Evolutionary conservation across 371 early-diverging fungal species (phyloP), one percentile per base, ranked within the genome.

Genomic region (Actinomortierella ambigua): DNA sequence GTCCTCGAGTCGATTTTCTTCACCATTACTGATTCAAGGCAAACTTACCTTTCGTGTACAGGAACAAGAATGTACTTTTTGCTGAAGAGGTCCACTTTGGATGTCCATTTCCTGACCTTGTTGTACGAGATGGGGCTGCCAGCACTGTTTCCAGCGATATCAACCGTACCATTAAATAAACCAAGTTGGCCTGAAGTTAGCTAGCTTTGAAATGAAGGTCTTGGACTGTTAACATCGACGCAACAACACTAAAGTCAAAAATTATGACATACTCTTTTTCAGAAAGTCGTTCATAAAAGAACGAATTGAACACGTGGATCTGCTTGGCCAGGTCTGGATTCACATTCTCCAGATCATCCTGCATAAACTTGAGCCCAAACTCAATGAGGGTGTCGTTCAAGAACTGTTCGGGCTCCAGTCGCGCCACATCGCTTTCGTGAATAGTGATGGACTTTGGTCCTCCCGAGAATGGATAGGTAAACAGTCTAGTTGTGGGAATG

Each of bases 381-480:
- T 87, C 86, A 49, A 88, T 85, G 8, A 88, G 52, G 6, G 79
- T 79, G 62, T 88, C 88, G 59, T 85, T 85, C 44, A 88, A 57
- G 57, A 85, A 87, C 56, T 82, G 82, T 18, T 81, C 84, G 15
- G 78, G 76, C 0, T 79, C 55, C 44, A 88, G 70, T 27, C 87
- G 61, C 4, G 63, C 50, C 14, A 68, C 53, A 59, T 88, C 88
- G 27, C 82, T 79, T 1, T 59, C 65, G 5, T 66, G 68, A 14
- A 86, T 65, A 0, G 80, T 76, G 18, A 85, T 79, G 42, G 79
- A 71, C 47, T 66, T 71, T 39, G 73, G 50, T 44, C 59, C 62
- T 24, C 60, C 59, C 23, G 50, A 49, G 42, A 75, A 76, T 20
- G 77, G 77, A 51, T 57, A 77, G 22, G 61, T 41, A 28, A 77